Percentiles rank a stretch among this genome's conserved stretches.
phyloP scores from a whole-genome alignment of 2,329 filamentous ascomycete species.

The Fusarium redolens region DNA sequence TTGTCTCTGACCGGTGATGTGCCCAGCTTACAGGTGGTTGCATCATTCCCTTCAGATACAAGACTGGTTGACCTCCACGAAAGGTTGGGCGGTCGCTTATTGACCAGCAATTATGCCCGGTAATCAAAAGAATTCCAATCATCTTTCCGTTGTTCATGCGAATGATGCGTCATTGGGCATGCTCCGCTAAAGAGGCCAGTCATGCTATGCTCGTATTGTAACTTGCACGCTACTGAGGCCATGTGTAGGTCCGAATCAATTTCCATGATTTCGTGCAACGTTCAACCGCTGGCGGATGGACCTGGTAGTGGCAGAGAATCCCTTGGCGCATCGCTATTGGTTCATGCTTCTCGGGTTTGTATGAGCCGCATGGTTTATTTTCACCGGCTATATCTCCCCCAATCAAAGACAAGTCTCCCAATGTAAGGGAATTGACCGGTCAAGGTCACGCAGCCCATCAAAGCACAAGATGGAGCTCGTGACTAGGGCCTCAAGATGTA shows the following conservation, averaged over 20 bases:
- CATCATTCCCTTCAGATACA: constrained; percentile 25
- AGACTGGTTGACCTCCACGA: constrained; percentile 13
- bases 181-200: constrained; percentile 1
- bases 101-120: constrained; percentile 14
- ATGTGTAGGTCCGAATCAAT: constrained; percentile 15
- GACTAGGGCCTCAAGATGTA: constrained; percentile 39
- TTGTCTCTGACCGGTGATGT: constrained; percentile 30
- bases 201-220: neutral
- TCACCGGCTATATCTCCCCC: constrained; percentile 38
- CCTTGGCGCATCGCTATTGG: constrained; percentile 34
- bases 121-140: neutral
- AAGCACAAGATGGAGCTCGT: constrained; percentile 25
- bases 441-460: constrained; percentile 32
- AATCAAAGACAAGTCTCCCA: constrained; percentile 36
- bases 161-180: neutral
- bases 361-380: constrained; percentile 31
- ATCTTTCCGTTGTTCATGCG: constrained; percentile 5
- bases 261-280: constrained; percentile 20
- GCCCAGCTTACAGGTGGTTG: constrained; percentile 25
- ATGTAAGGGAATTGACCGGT: constrained; percentile 43
- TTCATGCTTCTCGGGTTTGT: constrained; percentile 27
- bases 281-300: constrained; percentile 21
- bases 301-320: constrained; percentile 19
- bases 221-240: constrained; percentile 1
- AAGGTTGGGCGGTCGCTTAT: constrained; percentile 2